Evolutionary conservation across 352 stramenopile species (phyloP), one percentile per base, ranked within the genome.

Genomic region (Phytopythium litorale): DNA sequence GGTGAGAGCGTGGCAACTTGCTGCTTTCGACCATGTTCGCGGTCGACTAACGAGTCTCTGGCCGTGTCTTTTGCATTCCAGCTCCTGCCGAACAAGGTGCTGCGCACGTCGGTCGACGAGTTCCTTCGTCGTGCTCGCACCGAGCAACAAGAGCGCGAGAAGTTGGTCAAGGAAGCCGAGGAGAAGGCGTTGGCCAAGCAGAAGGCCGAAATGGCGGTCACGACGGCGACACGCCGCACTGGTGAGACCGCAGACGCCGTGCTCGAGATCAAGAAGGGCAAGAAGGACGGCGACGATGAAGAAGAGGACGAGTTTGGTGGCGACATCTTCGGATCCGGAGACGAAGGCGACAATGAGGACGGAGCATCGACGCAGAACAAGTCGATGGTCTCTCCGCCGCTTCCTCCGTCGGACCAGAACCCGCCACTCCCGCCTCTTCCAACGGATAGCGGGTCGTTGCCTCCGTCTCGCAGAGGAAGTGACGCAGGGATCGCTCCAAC

Each of bases 291-390:
- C 35, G 76, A 82, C 11, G 79, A 78, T 2, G 85, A 87, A 38
- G 84, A 90, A 4, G 86, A 95, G 60, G 86, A 95, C 61, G 86
- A 92, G 61, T 92, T 95, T 65, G 86, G 86, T 8, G 86, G 86
- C 18, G 86, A 95, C 64, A 89, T 95, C 65, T 95, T 92, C 55
- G 84, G 76, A 7, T 84, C 83, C 15, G 76, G 63, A 13, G 80
- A 91, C 25, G 81, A 91, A 63, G 70, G 28, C 18, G 50, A 65
- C 6, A 79, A 79, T 9, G 73, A 81, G 21, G 42, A 71, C 32
- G 46, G n/a, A 53, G 32, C 40, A 40, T 71, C 62, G 21, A 68
- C 71, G 7, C 59, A 69, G 16, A 19, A 53, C 48, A 67, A 68
- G 49, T 56, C 70, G 13, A 46, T 62, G 18, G 32, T 48, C 9